Conservation (phyloP, 805 yeast genomes). For the Teunomyces gatunensis region DNA sequence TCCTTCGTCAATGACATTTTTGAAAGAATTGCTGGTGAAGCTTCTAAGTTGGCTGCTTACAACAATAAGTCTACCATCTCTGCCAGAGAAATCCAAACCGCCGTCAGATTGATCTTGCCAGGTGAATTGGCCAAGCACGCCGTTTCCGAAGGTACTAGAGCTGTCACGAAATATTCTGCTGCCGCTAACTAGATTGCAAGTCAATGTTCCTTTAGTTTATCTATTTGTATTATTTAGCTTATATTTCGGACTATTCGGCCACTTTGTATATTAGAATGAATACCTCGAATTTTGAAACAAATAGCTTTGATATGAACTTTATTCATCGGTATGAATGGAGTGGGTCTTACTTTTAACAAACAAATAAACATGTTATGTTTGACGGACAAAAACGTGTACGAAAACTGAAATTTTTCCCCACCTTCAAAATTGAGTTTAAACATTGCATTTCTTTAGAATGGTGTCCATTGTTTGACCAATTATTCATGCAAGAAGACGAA, state of each 20-base stretch:
- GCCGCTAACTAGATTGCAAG: constrained; percentile 28
- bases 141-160: constrained; percentile 40
- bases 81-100: constrained; percentile 39
- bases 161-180: constrained; percentile 39
- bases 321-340: background rate
- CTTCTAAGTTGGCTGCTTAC: constrained; percentile 40
- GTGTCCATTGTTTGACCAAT: too few relatives aligned
- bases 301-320: background rate
- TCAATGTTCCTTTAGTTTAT: constrained; percentile 4
- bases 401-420: background rate
- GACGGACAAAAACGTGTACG: too few relatives aligned
- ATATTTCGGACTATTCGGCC: constrained; percentile 6
- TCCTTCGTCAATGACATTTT: constrained; percentile 37
- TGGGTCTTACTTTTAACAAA: background rate
- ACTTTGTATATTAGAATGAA: constrained; percentile 12
- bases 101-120: constrained; percentile 39
- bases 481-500: background rate
- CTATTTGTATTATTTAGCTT: constrained; percentile 14
- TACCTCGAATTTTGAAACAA: background rate
- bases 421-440: background rate
- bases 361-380: background rate
- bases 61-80: constrained; percentile 39
- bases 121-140: constrained; percentile 42
- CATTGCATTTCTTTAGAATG: background rate
- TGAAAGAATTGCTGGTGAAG: constrained; percentile 37